phyloP scores from a whole-genome alignment of 2,329 filamentous ascomycete species.

The Leptographium wingfieldii region DNA sequence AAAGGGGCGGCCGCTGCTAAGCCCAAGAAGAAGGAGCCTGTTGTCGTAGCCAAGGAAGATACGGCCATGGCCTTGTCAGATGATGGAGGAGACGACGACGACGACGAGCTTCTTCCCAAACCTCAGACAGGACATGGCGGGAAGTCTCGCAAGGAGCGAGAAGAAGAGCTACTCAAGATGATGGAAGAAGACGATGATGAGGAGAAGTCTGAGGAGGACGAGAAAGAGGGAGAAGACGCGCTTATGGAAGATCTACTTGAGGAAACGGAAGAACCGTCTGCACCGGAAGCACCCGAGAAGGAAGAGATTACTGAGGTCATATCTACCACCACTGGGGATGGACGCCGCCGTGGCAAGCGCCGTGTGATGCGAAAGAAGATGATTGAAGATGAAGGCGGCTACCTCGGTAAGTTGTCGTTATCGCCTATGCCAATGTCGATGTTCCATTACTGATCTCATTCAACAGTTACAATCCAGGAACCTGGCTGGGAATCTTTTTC shows the following conservation, averaged over 20 bases:
- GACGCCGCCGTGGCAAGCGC: conserved; percentile 62
- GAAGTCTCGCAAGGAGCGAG: conserved; percentile 43
- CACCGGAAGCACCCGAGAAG: conserved; percentile 22
- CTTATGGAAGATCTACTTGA: conserved; percentile 18
- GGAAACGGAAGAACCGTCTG: conserved; percentile 21
- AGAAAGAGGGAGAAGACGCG: conserved; percentile 22
- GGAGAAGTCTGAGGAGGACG: conserved; percentile 33
- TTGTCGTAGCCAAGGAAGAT: conserved; percentile 33
- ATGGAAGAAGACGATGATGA: conserved; percentile 52
- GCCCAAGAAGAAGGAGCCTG: conserved; percentile 32
- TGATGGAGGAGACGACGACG: conserved; percentile 28
- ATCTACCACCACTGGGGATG: conserved; percentile 34
- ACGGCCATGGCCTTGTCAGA: conserved; percentile 37
- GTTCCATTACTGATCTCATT: neutral
- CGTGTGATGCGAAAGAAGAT: conserved; percentile 81
- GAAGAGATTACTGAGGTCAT: conserved; percentile 34
- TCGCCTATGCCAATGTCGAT: neutral
- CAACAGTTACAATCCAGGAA: conserved; percentile 74
- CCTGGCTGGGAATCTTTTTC: conserved; percentile 84
- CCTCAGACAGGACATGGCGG: conserved; percentile 19
- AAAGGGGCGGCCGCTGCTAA: conserved; percentile 39
- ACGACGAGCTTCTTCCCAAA: conserved; percentile 37
- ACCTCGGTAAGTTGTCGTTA: conserved; percentile 51
- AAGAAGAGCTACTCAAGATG: conserved; percentile 57
- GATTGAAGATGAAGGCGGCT: conserved; percentile 77